These are phyloP conservation scores for Ustilago loliicola DNA, from an alignment of 1,284 basidiomycete genomes.

Conservation along the genomic window DNA sequence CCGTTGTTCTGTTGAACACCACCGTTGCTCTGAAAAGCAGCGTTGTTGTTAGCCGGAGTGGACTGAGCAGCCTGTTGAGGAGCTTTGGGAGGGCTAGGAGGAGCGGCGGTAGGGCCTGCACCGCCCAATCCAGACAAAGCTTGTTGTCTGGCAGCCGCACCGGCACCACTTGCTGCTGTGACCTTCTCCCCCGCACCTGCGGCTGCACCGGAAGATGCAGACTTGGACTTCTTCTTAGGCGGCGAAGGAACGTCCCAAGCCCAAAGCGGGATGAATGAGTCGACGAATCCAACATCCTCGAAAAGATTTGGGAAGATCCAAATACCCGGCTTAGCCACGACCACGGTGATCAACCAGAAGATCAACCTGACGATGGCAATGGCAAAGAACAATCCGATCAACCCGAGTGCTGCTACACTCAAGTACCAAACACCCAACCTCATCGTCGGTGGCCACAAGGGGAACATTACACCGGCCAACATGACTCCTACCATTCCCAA, in stretches of 20 bases:
- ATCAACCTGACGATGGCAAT: constrained; percentile 92
- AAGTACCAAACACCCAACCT: constrained; percentile 97
- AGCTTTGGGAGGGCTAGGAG: constrained; percentile 24
- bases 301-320: constrained; percentile 99
- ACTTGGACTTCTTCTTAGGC: constrained; percentile 72
- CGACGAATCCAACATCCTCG: constrained; percentile 98
- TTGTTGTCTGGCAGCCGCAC: constrained; percentile 30
- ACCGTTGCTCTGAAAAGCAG: constrained; percentile 6
- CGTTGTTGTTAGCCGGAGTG: constrained; percentile 19
- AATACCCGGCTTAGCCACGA: constrained; percentile 89
- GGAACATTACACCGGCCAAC: constrained; percentile 98
- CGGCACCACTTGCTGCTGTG: constrained; percentile 3
- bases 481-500: constrained; percentile 91
- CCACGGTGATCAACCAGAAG: constrained; percentile 91
- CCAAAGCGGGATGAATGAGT: constrained; percentile 97
- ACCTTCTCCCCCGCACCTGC: constrained; percentile 20
- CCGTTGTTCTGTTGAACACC: neutral
- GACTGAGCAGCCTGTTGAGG: constrained; percentile 38
- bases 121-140: constrained; percentile 32
- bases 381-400: constrained; percentile 91
- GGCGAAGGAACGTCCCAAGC: constrained; percentile 90
- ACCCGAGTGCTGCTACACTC: constrained; percentile 85
- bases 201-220: neutral
- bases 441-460: constrained; percentile 93
- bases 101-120: constrained; percentile 16